Base-by-base conservation (phyloP, 2,329 filamentous ascomycete species). In the Penicillium thymicola region DNA sequence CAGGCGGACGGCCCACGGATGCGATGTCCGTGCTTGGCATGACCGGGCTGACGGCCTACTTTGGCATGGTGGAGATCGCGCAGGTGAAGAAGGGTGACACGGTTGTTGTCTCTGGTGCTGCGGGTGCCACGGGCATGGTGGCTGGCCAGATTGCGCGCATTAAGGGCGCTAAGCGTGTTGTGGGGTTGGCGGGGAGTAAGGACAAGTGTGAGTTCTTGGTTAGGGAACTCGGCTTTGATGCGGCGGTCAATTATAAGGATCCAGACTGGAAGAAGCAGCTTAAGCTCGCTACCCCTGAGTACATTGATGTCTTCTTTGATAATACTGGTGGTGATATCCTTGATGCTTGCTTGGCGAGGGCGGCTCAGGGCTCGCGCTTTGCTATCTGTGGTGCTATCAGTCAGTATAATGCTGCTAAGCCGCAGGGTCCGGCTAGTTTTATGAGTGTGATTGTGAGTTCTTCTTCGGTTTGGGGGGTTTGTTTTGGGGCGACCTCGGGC, bases 71-170 rank as follows among this genome's bases (percentile, higher is more conserved):
- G 30, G 82, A 88, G 54, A 82, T 92, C 44, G 89, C 84, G 3
- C 76, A 87, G 54, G 83, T 88, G 40, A 85, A 87, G 71, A 72
- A 81, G 0, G 88, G 88, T 5, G 88, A 92, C 61, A 85, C 88
- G 4, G 89, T 93, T 1, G 88, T 92, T 8, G 87, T 93, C 0
- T 89, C 85, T 9, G 89, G 88, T 7, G 89, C 89, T 2, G 89
- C 89, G 0, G 89, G 89, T 2, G 89, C 89, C 0, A 92, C 89
- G 0, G 89, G 89, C 1, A 88, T 83, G 67, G 83, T 92, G 1
- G 89, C 85, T 0, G 89, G 88, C 0, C 89, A 93, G 75, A 90
- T 92, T 63, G 88, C 88, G 18, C 91, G 90, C 78, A 75, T 90
- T 51, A 85, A 85, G 72, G 89, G 87, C 13, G 82, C 64, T 74